Base-by-base conservation (phyloP, 2,329 filamentous ascomycete genomes). In the Cryphonectria radicalis region DNA sequence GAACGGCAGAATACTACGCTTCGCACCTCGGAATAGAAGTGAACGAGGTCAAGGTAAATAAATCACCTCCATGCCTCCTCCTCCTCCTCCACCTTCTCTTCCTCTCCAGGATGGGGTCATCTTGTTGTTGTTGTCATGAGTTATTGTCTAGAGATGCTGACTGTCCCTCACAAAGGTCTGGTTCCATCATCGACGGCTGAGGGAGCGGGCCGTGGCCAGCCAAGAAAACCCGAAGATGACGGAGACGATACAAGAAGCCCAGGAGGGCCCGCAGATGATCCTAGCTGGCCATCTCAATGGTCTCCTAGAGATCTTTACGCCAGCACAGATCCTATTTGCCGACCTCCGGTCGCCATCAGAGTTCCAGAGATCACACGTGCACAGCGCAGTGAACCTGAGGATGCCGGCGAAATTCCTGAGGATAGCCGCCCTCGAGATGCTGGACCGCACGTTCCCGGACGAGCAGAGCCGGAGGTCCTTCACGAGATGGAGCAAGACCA, bases 131-230 rank as follows among this genome's bases (percentile, higher is more conserved):
- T 7, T 40, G 10, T 13, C 32, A 32, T 32, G 32, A 32, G 4
- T 35, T 60, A 11, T 25, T 1, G 14, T 11, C 2, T 3, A 11
- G 10, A 13, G 67, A 63, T 55, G 65, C 63, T 73, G 40, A 73
- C 28, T 14, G 1, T n/a, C 46, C 19, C 3, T 5, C 4, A 40
- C 5, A 19, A 64, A 83, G 81, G 72, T 80, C 4, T 89, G 87
- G 87, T 88, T 88, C 75, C 83, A 86, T 72, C 84, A 87, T 71
- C 84, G 86, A 28, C 82, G 85, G 42, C 83, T 87, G 66, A 83
- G 83, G 65, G 85, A 87, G 72, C 78, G 81, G 25, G 82, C 85
- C 43, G 80, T 80, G 2, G 80, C 81, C 72, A 83, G 83, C 64
- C 78, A 87, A 7, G 84, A 84, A 50, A 82, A 78, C 53, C 80